These are phyloP conservation scores for Aspergillus indologenus DNA, from an alignment of 495 filamentous ascomycete species.

Conservation along the genomic window DNA sequence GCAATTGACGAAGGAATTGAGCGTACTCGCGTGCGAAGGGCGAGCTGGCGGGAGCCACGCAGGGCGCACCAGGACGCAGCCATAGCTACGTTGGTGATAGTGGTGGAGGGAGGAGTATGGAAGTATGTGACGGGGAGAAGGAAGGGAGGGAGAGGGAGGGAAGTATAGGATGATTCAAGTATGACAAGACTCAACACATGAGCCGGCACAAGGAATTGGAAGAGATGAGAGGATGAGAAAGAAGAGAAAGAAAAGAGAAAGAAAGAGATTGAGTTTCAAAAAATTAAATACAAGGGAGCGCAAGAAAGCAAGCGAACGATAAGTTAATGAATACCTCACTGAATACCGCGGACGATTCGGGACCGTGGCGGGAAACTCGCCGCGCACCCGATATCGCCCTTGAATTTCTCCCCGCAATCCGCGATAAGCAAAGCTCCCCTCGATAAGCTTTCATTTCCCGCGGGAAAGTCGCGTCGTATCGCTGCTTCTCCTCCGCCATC, in stretches of 20 bases:
- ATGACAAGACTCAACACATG: constrained; percentile 4
- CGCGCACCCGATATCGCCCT: constrained; percentile 15
- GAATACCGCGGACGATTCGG: constrained; percentile 20
- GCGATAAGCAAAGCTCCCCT: constrained; percentile 3
- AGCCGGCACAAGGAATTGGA: neutral
- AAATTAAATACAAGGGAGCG: neutral
- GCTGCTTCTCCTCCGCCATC: neutral
- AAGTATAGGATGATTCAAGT: constrained; percentile 3
- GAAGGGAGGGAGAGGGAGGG: constrained; percentile 5
- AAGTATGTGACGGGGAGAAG: neutral
- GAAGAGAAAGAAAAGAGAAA: constrained; percentile 20
- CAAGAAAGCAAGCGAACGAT: neutral
- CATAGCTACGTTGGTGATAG: constrained; percentile 30
- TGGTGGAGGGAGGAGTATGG: constrained; percentile 1
- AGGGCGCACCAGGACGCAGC: constrained; percentile 44
- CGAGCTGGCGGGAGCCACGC: constrained; percentile 42
- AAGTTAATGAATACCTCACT: neutral
- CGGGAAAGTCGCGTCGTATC: constrained; percentile 13
- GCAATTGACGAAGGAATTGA: constrained; percentile 29
- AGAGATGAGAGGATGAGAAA: neutral
- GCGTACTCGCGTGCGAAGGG: constrained; percentile 36
- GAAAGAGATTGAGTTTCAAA: constrained; percentile 17
- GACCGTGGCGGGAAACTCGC: constrained; percentile 17
- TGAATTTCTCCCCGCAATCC: neutral
- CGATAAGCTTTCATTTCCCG: constrained; percentile 15